Evolutionary conservation across 2,329 filamentous ascomycete species (phyloP), one percentile per base, ranked within the genome.

Genomic region (Xylaria sp.): DNA sequence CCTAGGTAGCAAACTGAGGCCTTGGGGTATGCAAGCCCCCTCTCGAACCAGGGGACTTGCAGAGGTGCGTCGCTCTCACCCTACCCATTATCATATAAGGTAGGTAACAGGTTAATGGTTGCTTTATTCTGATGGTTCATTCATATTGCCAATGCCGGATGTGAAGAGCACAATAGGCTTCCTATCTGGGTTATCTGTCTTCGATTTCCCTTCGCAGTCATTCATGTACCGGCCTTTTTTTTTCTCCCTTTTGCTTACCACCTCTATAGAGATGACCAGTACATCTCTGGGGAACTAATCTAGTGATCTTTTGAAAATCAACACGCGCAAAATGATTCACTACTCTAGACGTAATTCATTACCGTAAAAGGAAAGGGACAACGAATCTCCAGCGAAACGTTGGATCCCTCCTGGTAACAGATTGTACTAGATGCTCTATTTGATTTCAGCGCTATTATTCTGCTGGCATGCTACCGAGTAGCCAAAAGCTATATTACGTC

Each of bases 51-150:
- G 57, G 64, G 32, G 23, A 27, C 16, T 27, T 40, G 23, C 21
- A 37, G 40, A 65, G 50, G 27, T 29, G 51, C 55, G 29, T 64
- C 47, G 21, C 60, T 51, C 59, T 71, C 57, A 61, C 63, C 59
- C 66, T 69, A 70, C 63, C 65, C 66, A 66, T 51, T 65, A 40
- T 59, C 21, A 37, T 64, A 55, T 51, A 60, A 35, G 13, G 27
- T 50, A 42, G 44, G 37, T 23, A 42, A 35, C n/a, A 12, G 35
- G 60, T 35, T 65, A 40, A 27, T n/a, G n/a, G 55, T 42, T 47
- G 21, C 16, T 32, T 29, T 47, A n/a, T 32, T 23, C 40, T 35
- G 16, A 5, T 4, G n/a, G n/a, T 32, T 23, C n/a, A 54, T 55
- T n/a, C 5, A 35, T 51, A 21, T 54, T 23, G 32, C 29, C 25